A percentile compares a stretch with the other conserved stretches of the same genome.
These are phyloP conservation scores for Thuja plicata DNA, from an alignment of 83 land plant genomes.

Conservation along the genomic window DNA sequence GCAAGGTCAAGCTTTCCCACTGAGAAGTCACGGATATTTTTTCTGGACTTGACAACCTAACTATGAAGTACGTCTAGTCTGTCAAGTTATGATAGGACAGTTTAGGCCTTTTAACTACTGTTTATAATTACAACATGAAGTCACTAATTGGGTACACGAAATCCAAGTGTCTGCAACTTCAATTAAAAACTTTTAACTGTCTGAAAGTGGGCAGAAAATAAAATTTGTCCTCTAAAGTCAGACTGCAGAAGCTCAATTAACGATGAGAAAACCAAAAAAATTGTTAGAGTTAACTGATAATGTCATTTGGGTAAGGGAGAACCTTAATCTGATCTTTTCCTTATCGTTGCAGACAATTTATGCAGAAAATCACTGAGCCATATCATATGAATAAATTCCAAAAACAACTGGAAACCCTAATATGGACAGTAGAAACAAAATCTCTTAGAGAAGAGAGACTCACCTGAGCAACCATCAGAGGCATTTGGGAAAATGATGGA, in stretches of 20 bases:
- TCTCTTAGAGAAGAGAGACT: background rate
- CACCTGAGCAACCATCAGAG: slow-evolving; percentile 64
- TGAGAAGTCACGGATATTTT: background rate
- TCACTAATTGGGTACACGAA: no score
- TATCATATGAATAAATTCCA: background rate
- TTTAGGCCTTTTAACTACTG: background rate
- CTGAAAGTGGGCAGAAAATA: background rate
- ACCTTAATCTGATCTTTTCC: background rate
- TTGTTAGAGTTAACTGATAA: background rate
- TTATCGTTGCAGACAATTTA: background rate
- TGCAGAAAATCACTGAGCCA: background rate
- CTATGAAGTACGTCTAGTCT: background rate
- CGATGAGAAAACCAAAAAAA: background rate
- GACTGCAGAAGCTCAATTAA: background rate
- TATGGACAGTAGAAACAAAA: background rate
- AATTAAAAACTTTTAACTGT: background rate
- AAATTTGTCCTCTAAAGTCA: background rate
- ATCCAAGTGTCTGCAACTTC: background rate
- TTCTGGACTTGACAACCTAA: background rate
- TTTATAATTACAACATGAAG: background rate
- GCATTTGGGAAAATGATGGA: slow-evolving; percentile 35
- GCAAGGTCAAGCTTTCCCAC: background rate
- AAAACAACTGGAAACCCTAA: background rate
- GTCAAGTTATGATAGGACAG: background rate
- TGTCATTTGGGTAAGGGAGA: background rate